Base-by-base conservation (phyloP, 306 rosid genomes). In the Pachyrhizus erosus region DNA sequence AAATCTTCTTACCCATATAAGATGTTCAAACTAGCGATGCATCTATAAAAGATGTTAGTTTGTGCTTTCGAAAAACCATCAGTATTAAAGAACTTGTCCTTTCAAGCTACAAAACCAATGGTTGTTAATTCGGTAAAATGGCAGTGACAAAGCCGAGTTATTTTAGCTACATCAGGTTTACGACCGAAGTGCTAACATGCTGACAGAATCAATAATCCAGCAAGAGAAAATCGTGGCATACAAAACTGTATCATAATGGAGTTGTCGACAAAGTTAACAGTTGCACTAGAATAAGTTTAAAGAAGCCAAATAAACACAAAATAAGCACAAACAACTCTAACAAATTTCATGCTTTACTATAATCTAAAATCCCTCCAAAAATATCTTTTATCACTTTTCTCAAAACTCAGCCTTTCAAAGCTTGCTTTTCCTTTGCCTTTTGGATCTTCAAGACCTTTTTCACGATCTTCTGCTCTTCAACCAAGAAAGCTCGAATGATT, bases 371-470 rank as follows among this genome's bases (percentile, higher is more conserved):
- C 31, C 27, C 69, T 77, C 87, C 48, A 51, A 76, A 81, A 80
- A 37, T 70, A 66, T 48, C 52, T 21, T 21, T 29, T 58, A 31
- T 29, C 54, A 43, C 24, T 61, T 23, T 9, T 52, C 76, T 31
- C 67, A 45, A 71, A 29, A 15, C 54, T 89, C 52, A 89, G 71
- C 61, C 78, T 84, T 82, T 88, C 9, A 81, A 70, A 14, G 91
- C 68, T 39, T 78, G 87, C 79, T 86, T 90, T 61, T 90, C 92
- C 52, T 88, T 88, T 3, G 92, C 51, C 89, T 90, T 88, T 58
- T 88, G 94, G 80, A 90, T 88, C 90, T 88, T 90, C 86, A 90
- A 77, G 2, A 90, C 91, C 91, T 90, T 90, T 60, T 90, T 90
- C 74, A 88, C 93, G 49, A 90, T 90, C 87, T 90, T 90, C 77